phyloP scores from a whole-genome alignment of 352 stramenopile genomes.

The Pythium dissimile region DNA sequence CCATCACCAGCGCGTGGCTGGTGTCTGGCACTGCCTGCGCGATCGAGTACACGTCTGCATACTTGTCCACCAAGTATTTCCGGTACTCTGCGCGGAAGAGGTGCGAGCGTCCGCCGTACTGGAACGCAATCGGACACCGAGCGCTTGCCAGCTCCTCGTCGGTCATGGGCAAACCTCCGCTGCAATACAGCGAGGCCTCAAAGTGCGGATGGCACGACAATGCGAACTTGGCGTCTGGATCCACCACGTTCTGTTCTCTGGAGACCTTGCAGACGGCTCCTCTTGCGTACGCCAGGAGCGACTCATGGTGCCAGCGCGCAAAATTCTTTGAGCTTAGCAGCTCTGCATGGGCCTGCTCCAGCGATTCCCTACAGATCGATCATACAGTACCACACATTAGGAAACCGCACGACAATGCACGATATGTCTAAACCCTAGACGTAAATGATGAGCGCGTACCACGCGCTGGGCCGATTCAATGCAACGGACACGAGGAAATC shows the following conservation, averaged over 20 bases:
- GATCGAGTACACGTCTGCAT: no score
- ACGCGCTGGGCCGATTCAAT: conserved; percentile 2
- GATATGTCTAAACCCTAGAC: no score
- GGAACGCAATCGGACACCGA: conserved; percentile 26
- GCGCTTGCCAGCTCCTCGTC: conserved; percentile 30
- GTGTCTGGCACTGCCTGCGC: no score
- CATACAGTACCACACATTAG: background rate
- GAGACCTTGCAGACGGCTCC: conserved; percentile 32
- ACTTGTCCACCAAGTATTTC: no score
- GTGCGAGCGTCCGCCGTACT: conserved; percentile 38
- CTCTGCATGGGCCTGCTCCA: conserved; percentile 11
- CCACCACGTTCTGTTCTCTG: conserved; percentile 20
- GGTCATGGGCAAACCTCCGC: conserved; percentile 30
- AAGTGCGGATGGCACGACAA: conserved; percentile 33
- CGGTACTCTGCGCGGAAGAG: conserved; percentile 31
- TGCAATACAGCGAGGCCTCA: conserved; percentile 35
- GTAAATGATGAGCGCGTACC: no score
- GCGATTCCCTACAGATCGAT: background rate
- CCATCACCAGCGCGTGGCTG: no score
- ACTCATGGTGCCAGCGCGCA: conserved; percentile 33
- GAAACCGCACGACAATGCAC: background rate
- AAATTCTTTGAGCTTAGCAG: conserved; percentile 33
- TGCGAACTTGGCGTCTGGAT: conserved; percentile 7
- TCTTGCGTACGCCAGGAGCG: conserved; percentile 25
- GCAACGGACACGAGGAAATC: conserved; percentile 14